Conservation (phyloP, 1,284 basidiomycete species). For the Cutaneotrichosporon mucoides region DNA sequence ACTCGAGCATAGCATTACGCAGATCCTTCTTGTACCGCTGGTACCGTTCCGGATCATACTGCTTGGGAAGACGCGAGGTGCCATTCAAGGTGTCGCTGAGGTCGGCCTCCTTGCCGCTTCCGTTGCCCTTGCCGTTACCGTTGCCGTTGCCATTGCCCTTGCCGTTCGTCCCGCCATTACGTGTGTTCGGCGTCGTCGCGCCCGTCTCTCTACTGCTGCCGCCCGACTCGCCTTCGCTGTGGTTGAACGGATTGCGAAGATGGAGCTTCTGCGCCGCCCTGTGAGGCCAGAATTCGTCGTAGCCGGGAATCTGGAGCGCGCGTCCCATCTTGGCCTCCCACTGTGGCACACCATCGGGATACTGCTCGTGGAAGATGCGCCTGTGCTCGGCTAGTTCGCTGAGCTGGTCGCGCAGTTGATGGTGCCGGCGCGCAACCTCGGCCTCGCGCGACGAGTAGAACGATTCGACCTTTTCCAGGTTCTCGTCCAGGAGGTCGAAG, state of each 20-base stretch:
- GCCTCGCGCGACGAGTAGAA: constrained; percentile 74
- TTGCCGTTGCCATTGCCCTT: background rate
- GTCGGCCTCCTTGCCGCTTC: background rate
- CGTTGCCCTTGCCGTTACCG: background rate
- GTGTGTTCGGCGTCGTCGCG: background rate
- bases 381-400: constrained; percentile 68
- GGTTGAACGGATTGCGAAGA: constrained; percentile 21
- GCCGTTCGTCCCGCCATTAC: background rate
- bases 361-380: constrained; percentile 59
- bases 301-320: constrained; percentile 10
- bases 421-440: constrained; percentile 60
- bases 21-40: constrained; percentile 74
- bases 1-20: constrained; percentile 75
- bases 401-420: constrained; percentile 65
- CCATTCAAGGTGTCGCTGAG: background rate
- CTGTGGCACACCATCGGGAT: constrained; percentile 37
- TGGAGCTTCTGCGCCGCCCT: constrained; percentile 18
- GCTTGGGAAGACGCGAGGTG: background rate
- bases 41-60: constrained; percentile 71
- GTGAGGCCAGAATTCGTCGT: constrained; percentile 11
- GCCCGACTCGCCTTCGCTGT: background rate
- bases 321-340: constrained; percentile 42
- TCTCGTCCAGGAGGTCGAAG: constrained; percentile 66
- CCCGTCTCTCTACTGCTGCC: background rate
- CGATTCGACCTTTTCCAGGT: constrained; percentile 74